Evolutionary conservation across 306 rosid species (phyloP), one percentile per base, ranked within the genome.

Genomic region (Echinosophora koreensis): DNA sequence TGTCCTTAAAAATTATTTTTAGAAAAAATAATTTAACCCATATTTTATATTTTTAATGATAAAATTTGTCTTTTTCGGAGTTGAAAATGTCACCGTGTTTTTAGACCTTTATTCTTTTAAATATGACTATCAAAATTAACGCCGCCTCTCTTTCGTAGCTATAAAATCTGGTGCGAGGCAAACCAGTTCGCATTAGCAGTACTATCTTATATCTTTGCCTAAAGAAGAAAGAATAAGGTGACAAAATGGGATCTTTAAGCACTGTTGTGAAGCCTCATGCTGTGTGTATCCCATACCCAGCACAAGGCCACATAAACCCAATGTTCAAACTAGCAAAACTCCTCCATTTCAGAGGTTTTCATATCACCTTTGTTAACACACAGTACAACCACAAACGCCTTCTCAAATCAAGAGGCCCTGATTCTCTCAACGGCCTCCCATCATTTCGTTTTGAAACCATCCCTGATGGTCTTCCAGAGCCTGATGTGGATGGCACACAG

Each of bases 401-500:
- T 44, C 79, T 85, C 9, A 85, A 82, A 78, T 42, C 88, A 0
- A 68, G 82, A 50, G 88, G 86, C 0, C 80, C 73, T 2, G 8
- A 70, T 14, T 63, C 80, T 44, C 79, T 85, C 0, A 15, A 82
- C 0, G 84, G 69, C 12, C 67, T 85, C 5, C 56, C 82, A 2
- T 81, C 88, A 2, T 85, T 85, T 28, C 84, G 69, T 2, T 85
- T 81, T 28, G 44, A 64, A 50, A 78, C 84, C 18, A 82, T 85
- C 8, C 80, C 92, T 0, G 92, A 91, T 0, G 92, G 97, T 16
- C 90, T 89, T 4, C 94, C 97, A 0, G 83, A 76, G 8, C 14
- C 86, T 0, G 79, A 89, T 0, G 69, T 52, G 1, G 86, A 91
- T 6, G 86, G 42, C 13, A 85, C 91, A 2, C 91, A 89, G 75